Evolutionary conservation across 108 stramenopile species (phyloP).

Genomic region (Skeletonema tropicum): DNA sequence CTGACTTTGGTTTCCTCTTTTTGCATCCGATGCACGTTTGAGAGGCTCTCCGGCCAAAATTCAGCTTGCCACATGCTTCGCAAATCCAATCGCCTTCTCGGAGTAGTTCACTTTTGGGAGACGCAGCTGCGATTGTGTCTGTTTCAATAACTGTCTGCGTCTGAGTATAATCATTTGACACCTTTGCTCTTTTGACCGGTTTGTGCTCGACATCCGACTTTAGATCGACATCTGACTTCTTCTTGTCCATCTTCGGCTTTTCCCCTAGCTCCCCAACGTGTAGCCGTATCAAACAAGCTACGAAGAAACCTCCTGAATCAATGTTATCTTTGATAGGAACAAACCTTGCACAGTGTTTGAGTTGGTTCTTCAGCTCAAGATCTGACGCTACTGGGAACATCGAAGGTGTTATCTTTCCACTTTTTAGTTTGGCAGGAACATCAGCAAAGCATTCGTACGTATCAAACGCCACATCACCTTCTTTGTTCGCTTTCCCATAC

Average conservation of each 20-base stretch:
- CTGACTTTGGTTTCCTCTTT: background rate
- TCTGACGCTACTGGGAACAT: conserved; percentile 15
- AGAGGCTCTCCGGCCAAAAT: conserved; percentile 16
- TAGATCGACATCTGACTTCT: background rate
- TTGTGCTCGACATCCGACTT: background rate
- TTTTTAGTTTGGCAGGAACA: conserved; percentile 6
- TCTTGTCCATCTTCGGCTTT: background rate
- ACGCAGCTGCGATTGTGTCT: background rate
- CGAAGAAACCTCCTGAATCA: conserved; percentile 20
- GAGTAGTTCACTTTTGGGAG: background rate
- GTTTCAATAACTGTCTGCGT: background rate
- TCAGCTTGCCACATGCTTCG: conserved; percentile 8
- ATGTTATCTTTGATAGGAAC: conserved; percentile 10
- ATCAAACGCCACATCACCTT: background rate
- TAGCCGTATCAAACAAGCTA: conserved; percentile 14
- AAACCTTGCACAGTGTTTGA: conserved; percentile 6
- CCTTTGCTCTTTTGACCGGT: background rate
- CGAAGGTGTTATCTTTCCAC: conserved; percentile 10
- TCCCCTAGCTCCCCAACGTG: conserved; percentile 4
- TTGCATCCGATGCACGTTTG: conserved; percentile 10
- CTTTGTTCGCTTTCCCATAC: conserved; percentile 6
- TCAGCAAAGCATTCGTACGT: conserved; percentile 9
- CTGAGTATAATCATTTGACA: background rate
- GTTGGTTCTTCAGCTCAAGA: conserved; percentile 2
- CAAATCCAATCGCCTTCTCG: conserved; percentile 23